Evolutionary conservation across 768 basidiomycete species (phyloP).

Genomic region (Pleurotus cornucopiae): DNA sequence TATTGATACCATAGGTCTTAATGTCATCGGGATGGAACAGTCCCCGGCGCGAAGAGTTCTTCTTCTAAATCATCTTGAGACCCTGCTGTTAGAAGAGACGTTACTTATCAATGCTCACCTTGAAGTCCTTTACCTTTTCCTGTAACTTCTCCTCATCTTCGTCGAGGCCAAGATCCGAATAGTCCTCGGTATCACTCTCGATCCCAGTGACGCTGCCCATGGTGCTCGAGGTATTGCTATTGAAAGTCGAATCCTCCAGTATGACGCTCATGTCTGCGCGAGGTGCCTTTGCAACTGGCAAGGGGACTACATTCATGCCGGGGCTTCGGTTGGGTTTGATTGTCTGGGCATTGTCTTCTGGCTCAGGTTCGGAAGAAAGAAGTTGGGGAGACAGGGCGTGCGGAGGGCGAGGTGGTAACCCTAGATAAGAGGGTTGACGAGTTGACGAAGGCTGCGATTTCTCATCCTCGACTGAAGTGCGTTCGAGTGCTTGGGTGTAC

Average conservation of each 20-base stretch:
- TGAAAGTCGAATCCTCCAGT: constrained; percentile 1
- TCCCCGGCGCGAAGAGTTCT: constrained; percentile 66
- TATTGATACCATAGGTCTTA: constrained; percentile 62
- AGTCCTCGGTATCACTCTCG: constrained; percentile 65
- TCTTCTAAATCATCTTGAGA: constrained; percentile 39
- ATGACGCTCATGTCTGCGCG: constrained; percentile 61
- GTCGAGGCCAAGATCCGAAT: constrained; percentile 81
- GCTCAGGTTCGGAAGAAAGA: constrained; percentile 23
- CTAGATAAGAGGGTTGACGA: not conserved
- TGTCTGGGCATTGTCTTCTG: constrained; percentile 76
- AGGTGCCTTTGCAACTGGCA: constrained; percentile 59
- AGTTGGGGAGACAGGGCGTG: not conserved
- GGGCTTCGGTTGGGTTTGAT: constrained; percentile 77
- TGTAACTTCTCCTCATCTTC: constrained; percentile 68
- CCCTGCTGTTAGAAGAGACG: not conserved
- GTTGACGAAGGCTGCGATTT: constrained; percentile 26
- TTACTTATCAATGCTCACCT: constrained; percentile 37
- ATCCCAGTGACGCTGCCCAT: not conserved
- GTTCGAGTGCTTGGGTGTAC: constrained; percentile 52
- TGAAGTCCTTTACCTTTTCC: constrained; percentile 82
- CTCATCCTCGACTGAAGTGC: constrained; percentile 45
- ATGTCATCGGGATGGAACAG: constrained; percentile 90
- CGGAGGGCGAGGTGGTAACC: not conserved
- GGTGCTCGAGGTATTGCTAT: not conserved
- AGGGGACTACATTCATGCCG: constrained; percentile 32